Percentiles rank a stretch among this genome's conserved stretches.
Evolutionary conservation across 768 basidiomycete genomes (phyloP).

Genomic region (Mrakia blollopis): DNA sequence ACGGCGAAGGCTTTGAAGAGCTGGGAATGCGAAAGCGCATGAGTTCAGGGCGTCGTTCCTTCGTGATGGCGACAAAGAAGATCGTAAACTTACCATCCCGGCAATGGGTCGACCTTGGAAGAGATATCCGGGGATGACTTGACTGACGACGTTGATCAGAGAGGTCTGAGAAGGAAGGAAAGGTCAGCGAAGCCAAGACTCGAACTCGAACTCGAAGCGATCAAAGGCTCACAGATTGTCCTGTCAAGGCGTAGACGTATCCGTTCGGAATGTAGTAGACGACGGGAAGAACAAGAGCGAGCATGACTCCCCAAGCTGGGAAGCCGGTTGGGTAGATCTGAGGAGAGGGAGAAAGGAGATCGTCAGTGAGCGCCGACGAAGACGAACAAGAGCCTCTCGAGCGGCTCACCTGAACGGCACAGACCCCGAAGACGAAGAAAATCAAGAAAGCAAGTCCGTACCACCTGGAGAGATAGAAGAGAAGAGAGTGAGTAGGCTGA

Average conservation of each 20-base stretch:
- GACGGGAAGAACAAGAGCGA: slow-evolving; percentile 64
- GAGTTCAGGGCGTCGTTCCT: neutral
- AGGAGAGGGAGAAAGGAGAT: neutral
- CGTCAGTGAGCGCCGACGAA: neutral
- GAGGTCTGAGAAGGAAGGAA: neutral
- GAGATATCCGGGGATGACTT: slow-evolving; percentile 83
- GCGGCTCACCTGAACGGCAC: neutral
- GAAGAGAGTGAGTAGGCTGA: slow-evolving; percentile 56
- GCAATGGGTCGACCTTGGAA: slow-evolving; percentile 80
- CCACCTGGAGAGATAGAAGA: neutral
- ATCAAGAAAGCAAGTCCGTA: neutral
- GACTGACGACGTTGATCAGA: slow-evolving; percentile 68
- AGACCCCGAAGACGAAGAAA: neutral
- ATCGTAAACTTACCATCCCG: slow-evolving; percentile 60
- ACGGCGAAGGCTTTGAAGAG: slow-evolving; percentile 83
- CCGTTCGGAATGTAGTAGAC: slow-evolving; percentile 85
- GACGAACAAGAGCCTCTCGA: no score
- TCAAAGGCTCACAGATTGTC: slow-evolving; percentile 56
- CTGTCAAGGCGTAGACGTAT: slow-evolving; percentile 89
- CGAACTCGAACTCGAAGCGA: neutral
- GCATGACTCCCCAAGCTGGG: slow-evolving; percentile 77
- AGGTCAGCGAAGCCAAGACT: neutral
- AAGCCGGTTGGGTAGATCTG: slow-evolving; percentile 77
- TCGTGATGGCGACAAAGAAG: neutral
- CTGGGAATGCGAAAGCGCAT: slow-evolving; percentile 34